A percentile compares a stretch with the other conserved stretches of the same genome.
Conservation (phyloP, 1,284 basidiomycete genomes). For the Trametes hirsuta region DNA sequence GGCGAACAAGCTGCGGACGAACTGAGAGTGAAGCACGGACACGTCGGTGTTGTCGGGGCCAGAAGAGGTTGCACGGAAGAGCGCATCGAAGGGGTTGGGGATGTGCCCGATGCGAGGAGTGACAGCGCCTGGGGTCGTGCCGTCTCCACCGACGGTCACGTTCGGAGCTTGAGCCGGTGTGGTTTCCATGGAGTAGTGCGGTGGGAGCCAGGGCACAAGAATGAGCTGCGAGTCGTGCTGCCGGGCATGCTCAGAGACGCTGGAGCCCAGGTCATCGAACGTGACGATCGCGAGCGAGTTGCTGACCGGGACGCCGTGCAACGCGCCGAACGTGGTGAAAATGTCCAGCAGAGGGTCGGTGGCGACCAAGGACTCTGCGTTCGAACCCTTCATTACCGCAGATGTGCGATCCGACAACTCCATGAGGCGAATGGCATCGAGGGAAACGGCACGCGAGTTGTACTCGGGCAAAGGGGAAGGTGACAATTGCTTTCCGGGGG, state of each 20-base stretch:
- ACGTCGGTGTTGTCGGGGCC: slow-evolving; percentile 33
- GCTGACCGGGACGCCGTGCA: slow-evolving; percentile 57
- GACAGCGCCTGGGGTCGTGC: slow-evolving; percentile 1
- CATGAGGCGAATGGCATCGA: slow-evolving; percentile 61
- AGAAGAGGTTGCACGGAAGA: slow-evolving; percentile 52
- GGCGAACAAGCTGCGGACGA: slow-evolving; percentile 64
- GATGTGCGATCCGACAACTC: slow-evolving; percentile 74
- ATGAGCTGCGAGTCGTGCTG: slow-evolving; percentile 56
- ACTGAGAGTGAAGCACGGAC: slow-evolving; percentile 51
- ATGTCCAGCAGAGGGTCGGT: slow-evolving; percentile 66
- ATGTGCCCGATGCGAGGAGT: slow-evolving; percentile 22
- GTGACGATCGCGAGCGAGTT: slow-evolving; percentile 61
- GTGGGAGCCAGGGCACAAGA: slow-evolving; percentile 66
- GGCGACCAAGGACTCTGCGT: slow-evolving; percentile 53
- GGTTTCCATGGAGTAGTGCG: slow-evolving; percentile 31
- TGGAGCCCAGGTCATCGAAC: slow-evolving; percentile 54
- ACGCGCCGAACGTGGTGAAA: slow-evolving; percentile 61
- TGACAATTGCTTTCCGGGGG: slow-evolving; percentile 4
- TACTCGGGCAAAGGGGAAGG: slow-evolving; percentile 6
- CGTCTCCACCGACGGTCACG: background rate
- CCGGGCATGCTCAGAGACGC: slow-evolving; percentile 55
- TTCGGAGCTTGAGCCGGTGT: slow-evolving; percentile 13
- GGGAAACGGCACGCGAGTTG: slow-evolving; percentile 12
- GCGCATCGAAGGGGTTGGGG: slow-evolving; percentile 60
- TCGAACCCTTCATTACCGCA: slow-evolving; percentile 69